A percentile compares a stretch with the other conserved stretches of the same genome.
These are phyloP conservation scores for Fomitopsis palustris DNA, from an alignment of 1,284 basidiomycete species.

Conservation along the genomic window DNA sequence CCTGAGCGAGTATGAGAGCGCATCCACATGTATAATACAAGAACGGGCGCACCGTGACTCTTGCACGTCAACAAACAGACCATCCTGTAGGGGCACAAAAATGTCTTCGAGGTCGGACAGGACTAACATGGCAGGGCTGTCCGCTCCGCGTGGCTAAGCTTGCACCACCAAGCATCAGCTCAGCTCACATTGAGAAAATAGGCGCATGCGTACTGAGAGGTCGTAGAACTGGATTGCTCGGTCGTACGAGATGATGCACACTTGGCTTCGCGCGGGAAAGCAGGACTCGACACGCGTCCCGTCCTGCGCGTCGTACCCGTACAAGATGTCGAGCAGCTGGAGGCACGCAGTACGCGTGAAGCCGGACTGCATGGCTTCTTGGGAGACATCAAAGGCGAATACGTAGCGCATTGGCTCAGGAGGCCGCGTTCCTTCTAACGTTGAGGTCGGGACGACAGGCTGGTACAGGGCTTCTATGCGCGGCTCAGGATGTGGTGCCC, in stretches of 20 bases:
- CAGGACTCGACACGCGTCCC: constrained; percentile 40
- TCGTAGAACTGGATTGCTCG: constrained; percentile 87
- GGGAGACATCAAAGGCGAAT: constrained; percentile 89
- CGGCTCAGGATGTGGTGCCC: constrained; percentile 71
- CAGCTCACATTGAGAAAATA: background rate
- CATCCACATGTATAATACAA: constrained; percentile 4
- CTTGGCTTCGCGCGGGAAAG: constrained; percentile 48
- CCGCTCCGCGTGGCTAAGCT: constrained; percentile 45
- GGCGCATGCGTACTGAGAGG: constrained; percentile 62
- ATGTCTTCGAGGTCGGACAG: constrained; percentile 90
- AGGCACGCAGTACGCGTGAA: constrained; percentile 72
- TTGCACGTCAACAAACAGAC: constrained; percentile 78
- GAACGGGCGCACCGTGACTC: constrained; percentile 52
- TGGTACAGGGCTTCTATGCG: constrained; percentile 51
- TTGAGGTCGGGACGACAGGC: constrained; percentile 42
- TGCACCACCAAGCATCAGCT: constrained; percentile 5
- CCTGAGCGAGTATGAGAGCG: constrained; percentile 30
- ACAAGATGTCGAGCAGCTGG: constrained; percentile 67
- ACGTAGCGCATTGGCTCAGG: constrained; percentile 77
- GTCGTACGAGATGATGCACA: constrained; percentile 90
- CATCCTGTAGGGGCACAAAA: constrained; percentile 77
- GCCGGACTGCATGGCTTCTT: constrained; percentile 68
- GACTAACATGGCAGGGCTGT: constrained; percentile 75
- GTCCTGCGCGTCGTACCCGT: constrained; percentile 49
- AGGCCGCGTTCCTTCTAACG: constrained; percentile 41